Conservation (phyloP, 2,329 filamentous ascomycete species). For the Cercospora zeina region DNA sequence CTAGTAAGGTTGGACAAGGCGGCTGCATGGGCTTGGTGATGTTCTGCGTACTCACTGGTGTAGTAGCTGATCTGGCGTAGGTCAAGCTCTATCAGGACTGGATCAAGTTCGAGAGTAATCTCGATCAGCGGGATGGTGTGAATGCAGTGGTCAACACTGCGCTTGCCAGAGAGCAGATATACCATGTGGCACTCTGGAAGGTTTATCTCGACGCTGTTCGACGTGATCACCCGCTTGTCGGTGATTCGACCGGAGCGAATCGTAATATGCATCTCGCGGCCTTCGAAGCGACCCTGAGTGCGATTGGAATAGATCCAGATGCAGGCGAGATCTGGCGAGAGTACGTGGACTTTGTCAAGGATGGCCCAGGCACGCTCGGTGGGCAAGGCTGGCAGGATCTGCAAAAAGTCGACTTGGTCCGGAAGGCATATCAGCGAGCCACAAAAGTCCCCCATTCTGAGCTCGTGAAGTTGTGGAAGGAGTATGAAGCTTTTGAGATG, state of each 20-base stretch:
- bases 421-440: constrained; percentile 89
- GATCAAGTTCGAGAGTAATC: constrained; percentile 82
- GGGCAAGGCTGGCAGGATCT: constrained; percentile 92
- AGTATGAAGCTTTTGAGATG: constrained; percentile 97
- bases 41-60: neutral
- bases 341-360: constrained; percentile 90
- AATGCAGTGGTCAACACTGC: constrained; percentile 82
- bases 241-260: constrained; percentile 73
- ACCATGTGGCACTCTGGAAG: constrained; percentile 82
- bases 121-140: constrained; percentile 77
- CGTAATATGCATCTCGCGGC: constrained; percentile 78
- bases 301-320: constrained; percentile 88
- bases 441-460: constrained; percentile 82
- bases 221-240: constrained; percentile 80
- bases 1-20: too few species aligned
- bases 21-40: neutral
- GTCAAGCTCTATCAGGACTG: constrained; percentile 52
- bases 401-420: constrained; percentile 93
- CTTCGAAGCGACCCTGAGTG: constrained; percentile 88
- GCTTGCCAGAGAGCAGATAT: constrained; percentile 66
- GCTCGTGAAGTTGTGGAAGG: constrained; percentile 87
- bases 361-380: constrained; percentile 74
- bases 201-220: constrained; percentile 95
- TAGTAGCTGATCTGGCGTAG: constrained; percentile 2
- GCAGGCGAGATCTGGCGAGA: constrained; percentile 89